phyloP scores from a whole-genome alignment of 768 basidiomycete species.

The Butyriboletus loyo region DNA sequence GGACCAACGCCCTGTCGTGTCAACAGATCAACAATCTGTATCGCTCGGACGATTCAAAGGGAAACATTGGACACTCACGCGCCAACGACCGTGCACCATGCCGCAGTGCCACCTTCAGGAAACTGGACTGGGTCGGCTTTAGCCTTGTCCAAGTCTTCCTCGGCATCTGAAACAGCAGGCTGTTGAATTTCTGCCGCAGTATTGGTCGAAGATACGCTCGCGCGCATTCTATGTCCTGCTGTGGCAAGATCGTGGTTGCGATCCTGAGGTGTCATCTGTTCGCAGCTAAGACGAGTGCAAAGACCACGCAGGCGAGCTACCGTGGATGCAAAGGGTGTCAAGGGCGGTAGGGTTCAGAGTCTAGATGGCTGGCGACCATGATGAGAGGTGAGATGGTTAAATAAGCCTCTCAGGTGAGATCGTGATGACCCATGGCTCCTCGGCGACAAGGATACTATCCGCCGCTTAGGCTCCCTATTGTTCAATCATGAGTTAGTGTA shows the following conservation, averaged over 20 bases:
- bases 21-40: no score
- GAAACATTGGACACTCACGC: no score
- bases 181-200: neutral
- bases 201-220: neutral
- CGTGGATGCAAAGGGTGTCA: neutral
- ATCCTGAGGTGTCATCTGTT: neutral
- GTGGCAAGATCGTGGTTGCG: neutral
- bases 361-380: no score
- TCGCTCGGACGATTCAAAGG: no score
- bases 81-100: no score
- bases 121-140: slow-evolving; percentile 7
- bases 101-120: slow-evolving; percentile 28
- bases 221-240: slow-evolving; percentile 11
- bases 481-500: no score
- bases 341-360: neutral
- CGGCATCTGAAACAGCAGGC: neutral
- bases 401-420: no score
- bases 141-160: neutral
- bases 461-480: no score
- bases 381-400: neutral
- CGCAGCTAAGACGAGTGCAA: neutral
- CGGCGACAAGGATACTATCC: no score
- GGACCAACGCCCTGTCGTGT: no score
- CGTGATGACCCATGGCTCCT: neutral
- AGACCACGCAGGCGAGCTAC: no score